A percentile compares a stretch with the other conserved stretches of the same genome.
These are phyloP conservation scores for Penicillium oxalicum DNA, from an alignment of 2,329 filamentous ascomycete species.

Conservation along the genomic window DNA sequence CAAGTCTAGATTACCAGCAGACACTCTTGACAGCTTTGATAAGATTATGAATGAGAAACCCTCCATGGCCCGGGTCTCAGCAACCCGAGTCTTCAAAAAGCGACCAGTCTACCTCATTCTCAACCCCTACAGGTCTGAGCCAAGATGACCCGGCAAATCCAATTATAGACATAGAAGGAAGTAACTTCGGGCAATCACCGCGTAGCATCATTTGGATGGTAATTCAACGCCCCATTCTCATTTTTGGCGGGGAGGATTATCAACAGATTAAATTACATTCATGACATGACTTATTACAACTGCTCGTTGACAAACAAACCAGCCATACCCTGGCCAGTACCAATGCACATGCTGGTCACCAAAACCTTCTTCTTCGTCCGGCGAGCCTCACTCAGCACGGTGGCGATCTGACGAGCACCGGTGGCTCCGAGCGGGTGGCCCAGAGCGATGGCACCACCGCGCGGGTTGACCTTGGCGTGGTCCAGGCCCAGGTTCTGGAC, in stretches of 20 bases:
- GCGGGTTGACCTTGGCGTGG: slow-evolving; percentile 75
- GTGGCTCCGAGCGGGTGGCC: slow-evolving; percentile 90
- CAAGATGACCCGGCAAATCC: too few relatives aligned
- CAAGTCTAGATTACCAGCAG: too few relatives aligned
- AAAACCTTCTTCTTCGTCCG: slow-evolving; percentile 84
- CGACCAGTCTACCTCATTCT: too few relatives aligned
- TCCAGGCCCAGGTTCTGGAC: slow-evolving; percentile 60
- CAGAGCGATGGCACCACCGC: slow-evolving; percentile 86
- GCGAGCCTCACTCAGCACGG: slow-evolving; percentile 77
- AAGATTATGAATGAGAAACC: too few relatives aligned
- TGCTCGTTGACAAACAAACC: slow-evolving; percentile 62
- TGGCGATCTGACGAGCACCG: slow-evolving; percentile 83
- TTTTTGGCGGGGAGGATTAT: not conserved
- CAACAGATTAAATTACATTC: not conserved
- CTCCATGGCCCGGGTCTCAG: too few relatives aligned
- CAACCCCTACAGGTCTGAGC: too few relatives aligned
- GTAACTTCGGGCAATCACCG: too few relatives aligned
- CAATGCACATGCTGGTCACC: slow-evolving; percentile 84
- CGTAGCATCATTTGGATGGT: too few relatives aligned
- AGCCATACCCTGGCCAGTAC: slow-evolving; percentile 62
- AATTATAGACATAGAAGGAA: too few relatives aligned
- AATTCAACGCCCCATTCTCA: too few relatives aligned
- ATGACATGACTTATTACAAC: slow-evolving; percentile 23
- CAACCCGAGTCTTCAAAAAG: too few relatives aligned
- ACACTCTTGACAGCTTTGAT: too few relatives aligned